Percentiles rank a stretch among this genome's conserved stretches.
Evolutionary conservation across 495 filamentous ascomycete species (phyloP).

Genomic region (Podospora comata): DNA sequence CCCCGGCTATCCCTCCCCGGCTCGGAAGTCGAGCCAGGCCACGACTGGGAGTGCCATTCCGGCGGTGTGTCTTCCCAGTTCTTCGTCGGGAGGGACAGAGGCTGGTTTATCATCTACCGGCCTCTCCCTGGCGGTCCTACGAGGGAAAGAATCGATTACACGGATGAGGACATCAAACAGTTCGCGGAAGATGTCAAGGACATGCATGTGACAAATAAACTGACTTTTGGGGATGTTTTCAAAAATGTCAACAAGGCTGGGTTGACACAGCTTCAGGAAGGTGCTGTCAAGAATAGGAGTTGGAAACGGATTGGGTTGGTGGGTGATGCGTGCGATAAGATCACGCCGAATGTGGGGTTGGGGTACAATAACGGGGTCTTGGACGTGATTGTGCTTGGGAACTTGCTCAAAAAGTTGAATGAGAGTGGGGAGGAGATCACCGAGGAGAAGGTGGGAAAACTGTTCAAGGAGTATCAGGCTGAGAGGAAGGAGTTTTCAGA

Average conservation of each 20-base stretch:
- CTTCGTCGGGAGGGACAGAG: slow-evolving; percentile 23
- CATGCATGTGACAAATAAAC: slow-evolving; percentile 31
- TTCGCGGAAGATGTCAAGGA: slow-evolving; percentile 27
- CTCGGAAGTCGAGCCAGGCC: neutral
- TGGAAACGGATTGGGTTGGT: slow-evolving; percentile 38
- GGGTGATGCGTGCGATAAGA: slow-evolving; percentile 42
- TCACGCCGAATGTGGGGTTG: slow-evolving; percentile 37
- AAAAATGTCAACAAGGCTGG: slow-evolving; percentile 18
- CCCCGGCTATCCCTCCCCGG: slow-evolving; percentile 18
- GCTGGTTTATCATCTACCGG: slow-evolving; percentile 40
- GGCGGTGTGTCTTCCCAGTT: slow-evolving; percentile 22
- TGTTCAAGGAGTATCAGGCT: neutral
- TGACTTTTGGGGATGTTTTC: slow-evolving; percentile 41
- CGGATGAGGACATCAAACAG: slow-evolving; percentile 35
- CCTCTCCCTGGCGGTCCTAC: slow-evolving; percentile 39
- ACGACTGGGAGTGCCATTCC: slow-evolving; percentile 20
- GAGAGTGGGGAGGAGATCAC: neutral
- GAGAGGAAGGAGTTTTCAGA: neutral
- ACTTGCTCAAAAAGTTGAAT: neutral
- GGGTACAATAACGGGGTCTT: slow-evolving; percentile 34
- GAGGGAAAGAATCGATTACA: slow-evolving; percentile 39
- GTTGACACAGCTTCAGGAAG: slow-evolving; percentile 38
- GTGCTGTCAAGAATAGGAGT: slow-evolving; percentile 35
- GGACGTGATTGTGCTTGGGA: neutral
- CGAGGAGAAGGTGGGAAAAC: neutral